Evolutionary conservation across 139 green algal genomes (phyloP).

Genomic region (Raphidocelis subcapitata): DNA sequence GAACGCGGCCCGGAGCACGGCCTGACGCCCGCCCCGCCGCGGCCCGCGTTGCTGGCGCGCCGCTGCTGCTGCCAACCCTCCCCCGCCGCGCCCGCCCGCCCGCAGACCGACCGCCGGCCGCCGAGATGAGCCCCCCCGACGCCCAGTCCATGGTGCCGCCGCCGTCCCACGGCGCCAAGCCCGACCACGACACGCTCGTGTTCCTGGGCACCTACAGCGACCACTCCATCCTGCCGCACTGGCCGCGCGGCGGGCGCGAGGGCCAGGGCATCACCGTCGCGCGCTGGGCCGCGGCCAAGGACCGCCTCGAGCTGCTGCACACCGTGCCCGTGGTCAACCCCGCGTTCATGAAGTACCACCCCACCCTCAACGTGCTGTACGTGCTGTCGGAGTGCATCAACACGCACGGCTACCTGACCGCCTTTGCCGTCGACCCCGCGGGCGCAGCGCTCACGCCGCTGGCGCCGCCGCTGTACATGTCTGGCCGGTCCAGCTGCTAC

Average conservation of each 20-base stretch:
- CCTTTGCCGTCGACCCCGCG: constrained; percentile 15
- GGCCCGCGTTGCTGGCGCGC: too few species aligned
- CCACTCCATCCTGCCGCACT: constrained; percentile 22
- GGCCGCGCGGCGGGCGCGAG: constrained; percentile 4
- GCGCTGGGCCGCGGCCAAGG: constrained; percentile 13
- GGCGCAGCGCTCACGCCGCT: constrained; percentile 2
- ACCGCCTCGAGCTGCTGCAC: constrained; percentile 7
- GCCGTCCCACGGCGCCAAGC: too few species aligned
- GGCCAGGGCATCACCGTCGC: constrained; percentile 9
- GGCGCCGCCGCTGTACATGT: constrained; percentile 15
- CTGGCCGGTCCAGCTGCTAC: constrained; percentile 19
- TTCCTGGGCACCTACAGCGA: constrained; percentile 25
- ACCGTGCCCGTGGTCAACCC: background rate
- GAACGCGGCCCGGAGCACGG: too few species aligned
- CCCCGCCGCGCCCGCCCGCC: too few species aligned
- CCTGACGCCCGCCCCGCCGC: too few species aligned
- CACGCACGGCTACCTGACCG: constrained; percentile 20
- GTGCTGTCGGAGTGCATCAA: constrained; percentile 33
- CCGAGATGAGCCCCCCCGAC: too few species aligned
- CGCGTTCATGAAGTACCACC: too few species aligned
- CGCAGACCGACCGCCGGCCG: too few species aligned
- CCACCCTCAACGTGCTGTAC: constrained; percentile 25
- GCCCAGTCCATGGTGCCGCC: too few species aligned
- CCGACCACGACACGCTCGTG: too few species aligned
- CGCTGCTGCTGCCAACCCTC: too few species aligned